Base-by-base conservation (phyloP, 2,329 filamentous ascomycete genomes). In the Colletotrichum paranaense region DNA sequence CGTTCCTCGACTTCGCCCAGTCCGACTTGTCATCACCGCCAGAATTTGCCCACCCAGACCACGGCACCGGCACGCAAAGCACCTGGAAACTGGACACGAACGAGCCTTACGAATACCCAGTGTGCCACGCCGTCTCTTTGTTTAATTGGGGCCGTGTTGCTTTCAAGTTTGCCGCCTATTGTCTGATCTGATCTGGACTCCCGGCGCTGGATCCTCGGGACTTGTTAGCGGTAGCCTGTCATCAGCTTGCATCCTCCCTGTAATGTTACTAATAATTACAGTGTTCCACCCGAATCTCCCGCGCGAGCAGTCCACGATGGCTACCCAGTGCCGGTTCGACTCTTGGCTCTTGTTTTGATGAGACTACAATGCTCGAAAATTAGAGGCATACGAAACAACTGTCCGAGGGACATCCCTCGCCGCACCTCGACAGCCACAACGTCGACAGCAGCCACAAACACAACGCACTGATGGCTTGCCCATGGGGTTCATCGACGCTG, bases 251-350 rank as follows among this genome's bases (percentile, higher is more conserved):
- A 26, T 38, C 49, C 26, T 42, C 59, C 52, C 49, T 28, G 16
- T n/a, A 30, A 65, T 30, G 28, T 38, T 49, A 42, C 42, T 42
- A 26, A 60, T n/a, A 30, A 63, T 72, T 30, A n/a, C 52, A 58
- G 52, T 32, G 62, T 62, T 52, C 69, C 69, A 69, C 69, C 38
- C 65, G 59, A 62, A 72, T 68, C 58, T 72, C 66, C 66, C 58
- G 38, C 26, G n/a, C 9, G 4, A 49, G 42, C 16, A 22, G 16
- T 35, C 38, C 14, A 42, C 38, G 38, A 16, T 42, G 32, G 11
- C 38, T 42, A 16, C 38, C 38, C 49, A 49, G 35, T 57, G 35
- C 63, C 19, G 19, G n/a, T 57, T 53, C 28, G 9, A 30, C 32
- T 19, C 64, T 72, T 55, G 59, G 58, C 58, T n/a, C 56, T 59